These are phyloP conservation scores for Zasmidium cellare DNA, from an alignment of 2,329 filamentous ascomycete species.

Conservation along the genomic window DNA sequence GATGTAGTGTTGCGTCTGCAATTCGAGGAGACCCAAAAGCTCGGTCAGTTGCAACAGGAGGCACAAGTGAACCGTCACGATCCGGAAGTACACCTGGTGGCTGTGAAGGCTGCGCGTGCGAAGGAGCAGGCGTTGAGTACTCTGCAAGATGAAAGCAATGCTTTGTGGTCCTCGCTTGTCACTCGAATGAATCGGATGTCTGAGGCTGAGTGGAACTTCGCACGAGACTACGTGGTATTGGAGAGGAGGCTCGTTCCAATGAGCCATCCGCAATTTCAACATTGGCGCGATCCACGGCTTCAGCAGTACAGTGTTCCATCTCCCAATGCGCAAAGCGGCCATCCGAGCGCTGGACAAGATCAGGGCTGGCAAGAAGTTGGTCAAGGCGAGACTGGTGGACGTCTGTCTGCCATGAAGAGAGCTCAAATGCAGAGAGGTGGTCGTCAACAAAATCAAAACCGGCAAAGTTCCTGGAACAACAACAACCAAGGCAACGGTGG, in stretches of 20 bases:
- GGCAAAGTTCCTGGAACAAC: background rate
- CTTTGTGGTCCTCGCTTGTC: background rate
- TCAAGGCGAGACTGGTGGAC: constrained; percentile 1
- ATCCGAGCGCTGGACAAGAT: background rate
- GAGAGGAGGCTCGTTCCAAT: constrained; percentile 3
- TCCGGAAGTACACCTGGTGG: constrained; percentile 11
- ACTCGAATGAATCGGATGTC: constrained; percentile 7
- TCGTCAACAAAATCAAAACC: constrained; percentile 9
- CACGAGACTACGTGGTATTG: constrained; percentile 7
- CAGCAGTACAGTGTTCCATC: background rate
- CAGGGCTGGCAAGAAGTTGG: constrained; percentile 14
- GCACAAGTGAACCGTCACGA: constrained; percentile 12
- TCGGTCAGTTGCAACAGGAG: constrained; percentile 15
- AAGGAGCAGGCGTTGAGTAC: constrained; percentile 1
- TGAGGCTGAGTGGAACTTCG: constrained; percentile 1
- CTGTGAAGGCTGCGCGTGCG: constrained; percentile 2
- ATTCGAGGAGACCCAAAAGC: constrained; percentile 12
- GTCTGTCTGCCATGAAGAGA: too few species aligned
- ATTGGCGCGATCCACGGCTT: constrained; percentile 2
- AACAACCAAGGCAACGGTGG: background rate
- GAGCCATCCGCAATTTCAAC: constrained; percentile 7
- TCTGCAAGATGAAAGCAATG: background rate
- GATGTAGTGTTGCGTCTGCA: constrained; percentile 8
- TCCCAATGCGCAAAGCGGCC: background rate
- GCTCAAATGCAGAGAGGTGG: too few species aligned